Evolutionary conservation across 208 protist genomes (phyloP), one percentile per base, ranked within the genome.

Genomic region (Endotrypanum monterogeii): DNA sequence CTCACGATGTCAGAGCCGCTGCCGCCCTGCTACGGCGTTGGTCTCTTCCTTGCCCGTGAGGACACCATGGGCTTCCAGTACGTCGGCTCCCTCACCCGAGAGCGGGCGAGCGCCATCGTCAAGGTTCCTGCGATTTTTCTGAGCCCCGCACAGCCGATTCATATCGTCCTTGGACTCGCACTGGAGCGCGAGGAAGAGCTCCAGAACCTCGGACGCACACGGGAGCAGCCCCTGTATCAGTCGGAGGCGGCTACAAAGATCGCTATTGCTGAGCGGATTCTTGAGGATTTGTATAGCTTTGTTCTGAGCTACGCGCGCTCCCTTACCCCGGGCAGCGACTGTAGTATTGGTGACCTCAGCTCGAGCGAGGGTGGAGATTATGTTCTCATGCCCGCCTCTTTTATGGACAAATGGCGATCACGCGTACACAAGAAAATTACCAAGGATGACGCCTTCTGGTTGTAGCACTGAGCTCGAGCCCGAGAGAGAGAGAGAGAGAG

Each of bases 261-360:
- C 3, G 87, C 78, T 11, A 84, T 96, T 50, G 83, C 89, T 3
- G 90, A 94, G 75, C 75, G 85, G 12, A 68, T 96, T 35, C 79
- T 93, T 44, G 81, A 90, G 67, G 90, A 94, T 62, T 60, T 96
- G 5, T 96, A 87, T 63, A 80, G 86, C 30, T 94, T 94, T 78
- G 76, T 93, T 0, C 37, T 68, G 12, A 93, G 87, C 63, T 93
- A 96, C 75, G 89, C 83, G 0, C 82, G 83, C 3, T 73, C 52
- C 14, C 63, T 80, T 41, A 76, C 73, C 52, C 25, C n/a, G 60
- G 44, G 30, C 52, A 52, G 60, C 68, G 72, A 37, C 5, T 61
- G 37, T 14, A 32, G 48, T 11, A 35, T 12, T 1, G 48, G 9
- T 57, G 76, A 28, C 8, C 23, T 75, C 3, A n/a, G 44, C 3